Conservation (phyloP, 305 asterid genomes). For the Petunia hybrid region DNA sequence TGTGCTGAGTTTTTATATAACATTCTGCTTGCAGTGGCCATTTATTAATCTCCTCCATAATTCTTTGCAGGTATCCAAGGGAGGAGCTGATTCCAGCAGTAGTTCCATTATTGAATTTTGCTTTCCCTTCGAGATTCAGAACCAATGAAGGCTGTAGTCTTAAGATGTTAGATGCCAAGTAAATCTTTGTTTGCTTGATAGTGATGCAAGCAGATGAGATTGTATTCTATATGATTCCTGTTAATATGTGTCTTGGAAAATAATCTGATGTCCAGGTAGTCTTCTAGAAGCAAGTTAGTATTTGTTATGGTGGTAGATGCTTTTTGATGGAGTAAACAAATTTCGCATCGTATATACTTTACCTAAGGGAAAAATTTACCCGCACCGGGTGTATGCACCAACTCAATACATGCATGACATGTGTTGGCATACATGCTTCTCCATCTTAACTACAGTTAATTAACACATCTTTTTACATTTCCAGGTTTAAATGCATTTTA, state of each 20-base stretch:
- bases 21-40: background rate
- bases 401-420: too few species aligned
- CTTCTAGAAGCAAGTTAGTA: conserved; percentile 26
- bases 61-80: conserved; percentile 16
- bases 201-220: background rate
- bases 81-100: conserved; percentile 14
- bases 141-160: conserved; percentile 18
- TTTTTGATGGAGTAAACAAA: background rate
- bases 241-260: conserved; percentile 12
- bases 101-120: conserved; percentile 1
- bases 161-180: conserved; percentile 10
- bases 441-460: too few species aligned
- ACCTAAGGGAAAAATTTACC: background rate
- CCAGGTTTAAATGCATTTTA: background rate
- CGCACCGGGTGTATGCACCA: too few species aligned
- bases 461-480: background rate
- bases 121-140: conserved; percentile 5
- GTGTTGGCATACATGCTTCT: too few species aligned
- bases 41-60: background rate
- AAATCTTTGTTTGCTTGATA: conserved; percentile 27
- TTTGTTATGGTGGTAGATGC: background rate
- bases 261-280: background rate
- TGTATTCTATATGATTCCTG: conserved; percentile 15
- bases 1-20: background rate
- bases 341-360: conserved; percentile 3